Evolutionary conservation across 768 basidiomycete genomes (phyloP).

Genomic region (Suillus tomentosus): DNA sequence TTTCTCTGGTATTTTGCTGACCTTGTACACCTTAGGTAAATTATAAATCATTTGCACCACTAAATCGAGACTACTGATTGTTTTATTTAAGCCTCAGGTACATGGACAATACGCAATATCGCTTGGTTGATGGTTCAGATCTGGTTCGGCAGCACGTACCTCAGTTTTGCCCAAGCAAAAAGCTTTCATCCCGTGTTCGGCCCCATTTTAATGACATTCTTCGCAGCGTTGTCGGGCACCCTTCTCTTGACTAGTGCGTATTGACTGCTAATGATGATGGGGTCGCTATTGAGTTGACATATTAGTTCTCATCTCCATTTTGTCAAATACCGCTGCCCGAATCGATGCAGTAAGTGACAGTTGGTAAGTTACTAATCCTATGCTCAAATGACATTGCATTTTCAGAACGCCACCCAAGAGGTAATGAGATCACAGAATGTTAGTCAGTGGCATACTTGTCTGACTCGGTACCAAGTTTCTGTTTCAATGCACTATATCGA

Average conservation of each 20-base stretch:
- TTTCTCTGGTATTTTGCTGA: constrained; percentile 75
- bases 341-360: constrained; percentile 56
- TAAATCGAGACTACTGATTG: constrained; percentile 28
- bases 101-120: constrained; percentile 47
- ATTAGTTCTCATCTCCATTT: constrained; percentile 76
- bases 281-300: constrained; percentile 14
- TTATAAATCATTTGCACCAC: background rate
- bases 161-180: constrained; percentile 56
- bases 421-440: constrained; percentile 28
- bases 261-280: background rate
- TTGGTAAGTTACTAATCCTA: background rate
- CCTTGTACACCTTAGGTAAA: constrained; percentile 53
- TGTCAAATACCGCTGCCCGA: constrained; percentile 86
- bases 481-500: constrained; percentile 84
- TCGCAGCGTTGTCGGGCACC: constrained; percentile 79
- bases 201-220: constrained; percentile 76
- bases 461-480: constrained; percentile 58
- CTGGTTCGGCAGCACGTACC: constrained; percentile 80
- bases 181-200: constrained; percentile 73
- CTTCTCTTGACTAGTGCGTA: constrained; percentile 76
- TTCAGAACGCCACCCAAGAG: constrained; percentile 62
- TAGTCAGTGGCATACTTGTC: constrained; percentile 3
- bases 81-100: constrained; percentile 29
- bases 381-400: constrained; percentile 4
- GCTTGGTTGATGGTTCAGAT: constrained; percentile 87